These are phyloP conservation scores for Cucumis variabilis DNA, from an alignment of 331 rosid species.

Conservation along the genomic window DNA sequence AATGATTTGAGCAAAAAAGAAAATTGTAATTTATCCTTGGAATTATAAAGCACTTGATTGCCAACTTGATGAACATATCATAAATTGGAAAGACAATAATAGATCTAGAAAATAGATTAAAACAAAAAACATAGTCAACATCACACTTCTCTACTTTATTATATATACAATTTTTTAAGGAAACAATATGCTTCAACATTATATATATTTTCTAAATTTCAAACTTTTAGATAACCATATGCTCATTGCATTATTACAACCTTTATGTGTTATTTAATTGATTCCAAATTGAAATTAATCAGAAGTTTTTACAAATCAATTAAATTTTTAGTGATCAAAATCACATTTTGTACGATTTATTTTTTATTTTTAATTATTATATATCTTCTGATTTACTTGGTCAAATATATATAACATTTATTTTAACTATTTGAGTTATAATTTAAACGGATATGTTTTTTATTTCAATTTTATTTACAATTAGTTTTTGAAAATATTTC, in stretches of 20 bases:
- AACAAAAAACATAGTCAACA: background rate
- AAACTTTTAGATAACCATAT: background rate
- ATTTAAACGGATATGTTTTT: too few species aligned
- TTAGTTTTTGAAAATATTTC: too few species aligned
- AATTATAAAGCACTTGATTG: background rate
- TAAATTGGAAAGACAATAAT: background rate
- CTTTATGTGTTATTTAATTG: background rate
- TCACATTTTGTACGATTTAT: too few species aligned
- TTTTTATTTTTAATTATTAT: too few species aligned
- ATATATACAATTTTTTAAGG: background rate
- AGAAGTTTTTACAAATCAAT: background rate
- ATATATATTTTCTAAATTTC: background rate
- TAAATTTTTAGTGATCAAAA: too few species aligned
- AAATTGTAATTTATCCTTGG: background rate
- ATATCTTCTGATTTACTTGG: too few species aligned
- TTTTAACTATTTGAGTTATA: too few species aligned
- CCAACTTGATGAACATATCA: background rate
- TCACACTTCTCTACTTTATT: background rate
- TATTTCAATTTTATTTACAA: too few species aligned
- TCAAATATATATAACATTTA: too few species aligned
- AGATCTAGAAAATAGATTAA: background rate
- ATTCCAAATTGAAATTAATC: background rate
- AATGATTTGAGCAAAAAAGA: background rate
- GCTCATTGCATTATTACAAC: background rate
- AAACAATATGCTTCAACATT: background rate